A percentile compares a stretch with the other conserved stretches of the same genome.
Evolutionary conservation across 495 filamentous ascomycete species (phyloP).

Genomic region (Cladorrhinum samala): DNA sequence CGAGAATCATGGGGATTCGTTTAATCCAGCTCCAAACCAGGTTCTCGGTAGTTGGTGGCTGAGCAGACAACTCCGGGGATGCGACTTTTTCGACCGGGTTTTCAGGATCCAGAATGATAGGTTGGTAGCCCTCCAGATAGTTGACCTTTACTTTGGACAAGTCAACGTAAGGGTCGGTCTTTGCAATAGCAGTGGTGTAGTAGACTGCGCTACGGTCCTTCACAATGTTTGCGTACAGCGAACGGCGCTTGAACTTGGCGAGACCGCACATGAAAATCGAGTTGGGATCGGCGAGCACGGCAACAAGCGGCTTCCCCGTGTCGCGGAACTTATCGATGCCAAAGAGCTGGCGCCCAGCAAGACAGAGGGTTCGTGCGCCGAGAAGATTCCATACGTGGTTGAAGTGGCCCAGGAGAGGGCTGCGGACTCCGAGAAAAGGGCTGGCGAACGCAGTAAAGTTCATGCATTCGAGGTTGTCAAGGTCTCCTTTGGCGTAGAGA

Average conservation of each 20-base stretch:
- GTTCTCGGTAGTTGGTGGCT: conserved; percentile 24
- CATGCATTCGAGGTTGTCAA: conserved; percentile 74
- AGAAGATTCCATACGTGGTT: conserved; percentile 73
- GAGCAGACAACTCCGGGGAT: conserved; percentile 21
- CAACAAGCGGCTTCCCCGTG: conserved; percentile 70
- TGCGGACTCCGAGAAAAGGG: conserved; percentile 81
- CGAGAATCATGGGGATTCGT: conserved; percentile 52
- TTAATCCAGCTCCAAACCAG: conserved; percentile 27
- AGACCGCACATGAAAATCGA: conserved; percentile 84
- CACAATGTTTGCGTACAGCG: conserved; percentile 74
- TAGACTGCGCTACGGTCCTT: conserved; percentile 76
- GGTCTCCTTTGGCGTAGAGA: conserved; percentile 68
- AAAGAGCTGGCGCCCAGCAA: conserved; percentile 83
- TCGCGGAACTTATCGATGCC: conserved; percentile 77
- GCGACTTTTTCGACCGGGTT: conserved; percentile 50
- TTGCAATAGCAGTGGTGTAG: conserved; percentile 73
- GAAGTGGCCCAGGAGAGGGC: conserved; percentile 60
- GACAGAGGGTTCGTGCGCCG: conserved; percentile 67
- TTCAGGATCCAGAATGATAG: conserved; percentile 66
- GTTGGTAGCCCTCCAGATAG: conserved; percentile 66
- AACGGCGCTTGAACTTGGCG: conserved; percentile 62
- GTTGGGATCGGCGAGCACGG: conserved; percentile 73
- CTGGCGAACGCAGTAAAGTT: conserved; percentile 93
- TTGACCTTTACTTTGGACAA: conserved; percentile 60
- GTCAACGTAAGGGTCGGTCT: conserved; percentile 68